Percentiles rank a stretch among this genome's conserved stretches.
phyloP scores from a whole-genome alignment of 805 yeast genomes.

The Saturnispora dispora region DNA sequence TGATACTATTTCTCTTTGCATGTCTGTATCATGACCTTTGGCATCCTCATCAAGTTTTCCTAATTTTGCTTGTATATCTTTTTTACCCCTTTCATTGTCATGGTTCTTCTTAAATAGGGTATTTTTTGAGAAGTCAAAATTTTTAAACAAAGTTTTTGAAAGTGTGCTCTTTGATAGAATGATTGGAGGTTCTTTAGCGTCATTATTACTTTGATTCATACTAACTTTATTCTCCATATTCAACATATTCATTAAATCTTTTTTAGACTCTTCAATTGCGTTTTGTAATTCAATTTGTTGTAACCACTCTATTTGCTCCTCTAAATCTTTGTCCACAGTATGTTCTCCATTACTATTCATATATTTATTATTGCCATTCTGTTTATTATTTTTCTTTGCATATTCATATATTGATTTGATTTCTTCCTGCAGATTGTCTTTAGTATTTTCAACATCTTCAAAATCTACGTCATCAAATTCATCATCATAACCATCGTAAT shows the following conservation, averaged over 20 bases:
- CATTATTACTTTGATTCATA: background rate
- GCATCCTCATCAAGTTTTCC: conserved; percentile 1
- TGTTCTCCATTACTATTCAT: conserved; percentile 10
- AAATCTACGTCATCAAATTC: conserved; percentile 31
- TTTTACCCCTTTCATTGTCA: background rate
- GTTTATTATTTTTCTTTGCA: conserved; percentile 20
- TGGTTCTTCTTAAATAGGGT: background rate
- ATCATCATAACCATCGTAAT: conserved; percentile 30
- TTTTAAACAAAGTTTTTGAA: conserved; percentile 9
- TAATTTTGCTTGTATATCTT: background rate
- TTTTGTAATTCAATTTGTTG: conserved; percentile 28
- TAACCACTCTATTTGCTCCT: conserved; percentile 12
- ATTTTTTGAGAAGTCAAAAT: conserved; percentile 4
- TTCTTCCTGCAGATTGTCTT: conserved; percentile 20
- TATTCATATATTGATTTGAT: conserved; percentile 27
- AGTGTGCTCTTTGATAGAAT: conserved; percentile 18
- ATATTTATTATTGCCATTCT: conserved; percentile 13
- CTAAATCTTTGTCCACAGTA: conserved; percentile 11
- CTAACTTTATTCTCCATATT: conserved; percentile 16
- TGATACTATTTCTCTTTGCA: conserved; percentile 1
- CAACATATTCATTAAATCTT: conserved; percentile 29
- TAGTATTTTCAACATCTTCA: conserved; percentile 13
- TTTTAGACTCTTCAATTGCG: conserved; percentile 41
- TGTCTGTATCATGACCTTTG: background rate
- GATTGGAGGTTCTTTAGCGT: conserved; percentile 16